phyloP scores from a whole-genome alignment of 2,329 filamentous ascomycete genomes.

The Fusarium circinatum region DNA sequence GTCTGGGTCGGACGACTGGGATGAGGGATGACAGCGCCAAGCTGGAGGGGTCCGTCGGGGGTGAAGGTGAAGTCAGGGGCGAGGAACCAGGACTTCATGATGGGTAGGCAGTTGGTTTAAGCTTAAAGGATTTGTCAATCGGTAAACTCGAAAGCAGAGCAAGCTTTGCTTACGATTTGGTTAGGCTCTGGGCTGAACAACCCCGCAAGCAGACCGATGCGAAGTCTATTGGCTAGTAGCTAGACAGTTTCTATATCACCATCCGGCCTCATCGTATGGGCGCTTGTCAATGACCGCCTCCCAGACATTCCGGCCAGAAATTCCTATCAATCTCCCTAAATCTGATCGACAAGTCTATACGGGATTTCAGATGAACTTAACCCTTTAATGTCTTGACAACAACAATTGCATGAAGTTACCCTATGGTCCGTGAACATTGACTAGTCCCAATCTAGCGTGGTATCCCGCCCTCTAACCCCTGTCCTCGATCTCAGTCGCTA shows the following conservation, averaged over 20 bases:
- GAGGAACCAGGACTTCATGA: not conserved
- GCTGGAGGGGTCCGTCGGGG: not conserved
- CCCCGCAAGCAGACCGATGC: rapidly evolving
- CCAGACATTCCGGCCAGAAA: rapidly evolving
- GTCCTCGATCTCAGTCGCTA: not conserved
- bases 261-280: rapidly evolving
- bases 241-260: rapidly evolving
- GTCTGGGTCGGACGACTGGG: not conserved
- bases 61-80: not conserved
- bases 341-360: not conserved
- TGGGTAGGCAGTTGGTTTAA: rapidly evolving
- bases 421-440: not conserved
- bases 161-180: rapidly evolving
- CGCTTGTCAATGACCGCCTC: rapidly evolving
- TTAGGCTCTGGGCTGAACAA: rapidly evolving
- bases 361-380: not conserved
- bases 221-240: not conserved
- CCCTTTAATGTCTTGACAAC: not conserved
- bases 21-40: not conserved
- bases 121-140: rapidly evolving
- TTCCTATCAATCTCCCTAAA: rapidly evolving
- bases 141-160: rapidly evolving
- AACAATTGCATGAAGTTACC: not conserved
- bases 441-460: not conserved
- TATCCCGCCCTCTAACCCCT: not conserved